phyloP scores from a whole-genome alignment of 768 basidiomycete genomes.

The Gyrodon lividus region DNA sequence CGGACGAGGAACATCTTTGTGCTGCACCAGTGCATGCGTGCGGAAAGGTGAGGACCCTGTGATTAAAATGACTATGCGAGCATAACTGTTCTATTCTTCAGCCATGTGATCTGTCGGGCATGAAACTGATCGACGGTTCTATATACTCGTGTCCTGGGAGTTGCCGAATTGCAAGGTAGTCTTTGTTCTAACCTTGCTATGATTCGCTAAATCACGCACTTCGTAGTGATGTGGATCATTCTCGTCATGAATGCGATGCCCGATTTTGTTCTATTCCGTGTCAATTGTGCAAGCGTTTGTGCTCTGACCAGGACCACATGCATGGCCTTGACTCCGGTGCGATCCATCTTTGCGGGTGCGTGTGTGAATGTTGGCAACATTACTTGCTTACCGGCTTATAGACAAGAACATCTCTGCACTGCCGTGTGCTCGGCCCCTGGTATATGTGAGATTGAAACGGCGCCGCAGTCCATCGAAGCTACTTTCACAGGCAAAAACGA shows the following conservation, averaged over 20 bases:
- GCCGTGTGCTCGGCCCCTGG: constrained; percentile 44
- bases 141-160: constrained; percentile 40
- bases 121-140: constrained; percentile 30
- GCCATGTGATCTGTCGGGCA: constrained; percentile 41
- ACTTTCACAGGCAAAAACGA: constrained; percentile 61
- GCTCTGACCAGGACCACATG: constrained; percentile 47
- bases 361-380: background rate
- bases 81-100: constrained; percentile 12
- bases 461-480: constrained; percentile 58
- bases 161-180: constrained; percentile 44
- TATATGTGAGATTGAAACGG: constrained; percentile 57
- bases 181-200: background rate
- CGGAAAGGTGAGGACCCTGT: constrained; percentile 40
- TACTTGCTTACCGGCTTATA: constrained; percentile 18
- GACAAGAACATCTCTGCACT: constrained; percentile 51
- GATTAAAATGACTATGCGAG: background rate
- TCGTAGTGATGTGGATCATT: constrained; percentile 45
- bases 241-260: constrained; percentile 48
- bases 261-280: constrained; percentile 54
- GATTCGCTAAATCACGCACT: background rate
- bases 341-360: constrained; percentile 59
- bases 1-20: constrained; percentile 51
- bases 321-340: constrained; percentile 43
- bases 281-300: constrained; percentile 55
- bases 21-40: constrained; percentile 54